Conservation (phyloP, 495 filamentous ascomycete genomes). For the Darksidea phi region DNA sequence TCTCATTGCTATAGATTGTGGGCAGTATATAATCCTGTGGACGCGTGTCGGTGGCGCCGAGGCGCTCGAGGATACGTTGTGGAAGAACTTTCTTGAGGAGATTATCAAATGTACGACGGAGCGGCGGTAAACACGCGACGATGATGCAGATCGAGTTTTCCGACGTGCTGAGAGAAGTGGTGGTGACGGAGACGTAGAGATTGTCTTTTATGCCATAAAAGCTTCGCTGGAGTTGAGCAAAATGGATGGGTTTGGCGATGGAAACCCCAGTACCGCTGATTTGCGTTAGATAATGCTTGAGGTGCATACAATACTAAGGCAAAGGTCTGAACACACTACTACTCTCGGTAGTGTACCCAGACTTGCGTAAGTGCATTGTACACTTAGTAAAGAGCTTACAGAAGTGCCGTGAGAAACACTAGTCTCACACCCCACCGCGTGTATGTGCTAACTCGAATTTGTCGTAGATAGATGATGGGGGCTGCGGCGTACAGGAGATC, state of each 20-base stretch:
- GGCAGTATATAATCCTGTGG: neutral
- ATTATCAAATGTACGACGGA: slow-evolving; percentile 3
- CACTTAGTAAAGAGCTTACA: neutral
- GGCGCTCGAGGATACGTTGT: neutral
- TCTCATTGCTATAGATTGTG: neutral
- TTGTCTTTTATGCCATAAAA: neutral
- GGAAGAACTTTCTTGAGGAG: slow-evolving; percentile 1
- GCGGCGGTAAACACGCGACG: neutral
- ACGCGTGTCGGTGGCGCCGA: neutral
- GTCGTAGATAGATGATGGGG: neutral
- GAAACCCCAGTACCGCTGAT: neutral
- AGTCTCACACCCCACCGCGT: neutral
- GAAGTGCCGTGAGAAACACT: neutral
- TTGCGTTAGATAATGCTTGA: too few species aligned
- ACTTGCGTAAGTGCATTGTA: too few species aligned
- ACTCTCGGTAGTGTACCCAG: too few species aligned
- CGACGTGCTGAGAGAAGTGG: neutral
- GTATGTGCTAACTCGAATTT: neutral
- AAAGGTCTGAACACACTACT: too few species aligned
- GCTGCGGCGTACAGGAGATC: neutral
- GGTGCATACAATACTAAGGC: too few species aligned
- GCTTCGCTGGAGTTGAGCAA: neutral
- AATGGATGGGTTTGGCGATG: neutral
- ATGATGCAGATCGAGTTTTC: slow-evolving; percentile 4
- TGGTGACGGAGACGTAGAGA: neutral